These are phyloP conservation scores for Musa schizocarpa DNA, from an alignment of 176 grass and related monocot species.

Conservation along the genomic window DNA sequence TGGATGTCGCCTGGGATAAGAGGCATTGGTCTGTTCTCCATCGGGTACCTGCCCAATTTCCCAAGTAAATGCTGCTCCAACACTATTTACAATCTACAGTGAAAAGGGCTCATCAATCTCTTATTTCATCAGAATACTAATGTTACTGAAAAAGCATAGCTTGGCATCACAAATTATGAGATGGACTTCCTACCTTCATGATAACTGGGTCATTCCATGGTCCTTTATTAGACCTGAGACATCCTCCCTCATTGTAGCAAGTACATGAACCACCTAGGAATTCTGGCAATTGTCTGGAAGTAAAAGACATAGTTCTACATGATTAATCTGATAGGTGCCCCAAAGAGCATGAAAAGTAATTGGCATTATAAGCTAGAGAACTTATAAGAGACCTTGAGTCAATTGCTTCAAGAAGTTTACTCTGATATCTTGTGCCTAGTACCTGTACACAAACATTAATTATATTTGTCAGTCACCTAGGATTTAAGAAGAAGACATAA, in stretches of 20 bases:
- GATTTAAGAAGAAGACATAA: constrained; percentile 22
- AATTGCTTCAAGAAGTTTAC: constrained; percentile 86
- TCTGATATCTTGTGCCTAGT: constrained; percentile 74
- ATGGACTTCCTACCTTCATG: constrained; percentile 47
- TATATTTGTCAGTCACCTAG: not conserved
- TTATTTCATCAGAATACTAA: too few relatives aligned
- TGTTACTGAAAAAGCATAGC: not conserved
- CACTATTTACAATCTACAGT: constrained; percentile 59
- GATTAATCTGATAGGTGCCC: not conserved
- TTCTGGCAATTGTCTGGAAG: constrained; percentile 85
- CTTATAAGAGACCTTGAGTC: constrained; percentile 46
- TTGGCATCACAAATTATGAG: not conserved
- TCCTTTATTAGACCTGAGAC: constrained; percentile 85
- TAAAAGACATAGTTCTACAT: not conserved
- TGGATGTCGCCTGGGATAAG: constrained; percentile 41
- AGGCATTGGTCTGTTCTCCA: constrained; percentile 58
- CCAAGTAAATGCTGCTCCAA: constrained; percentile 43
- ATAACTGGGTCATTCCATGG: constrained; percentile 94
- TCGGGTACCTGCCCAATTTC: constrained; percentile 50
- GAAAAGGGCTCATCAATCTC: constrained; percentile 8
- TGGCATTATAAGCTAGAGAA: not conserved
- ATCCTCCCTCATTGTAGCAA: constrained; percentile 70
- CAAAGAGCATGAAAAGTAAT: not conserved
- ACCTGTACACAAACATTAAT: constrained; percentile 34
- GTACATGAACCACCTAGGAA: constrained; percentile 91